Evolutionary conservation across 441 rosid genomes (phyloP).

Genomic region (Croton setiger): DNA sequence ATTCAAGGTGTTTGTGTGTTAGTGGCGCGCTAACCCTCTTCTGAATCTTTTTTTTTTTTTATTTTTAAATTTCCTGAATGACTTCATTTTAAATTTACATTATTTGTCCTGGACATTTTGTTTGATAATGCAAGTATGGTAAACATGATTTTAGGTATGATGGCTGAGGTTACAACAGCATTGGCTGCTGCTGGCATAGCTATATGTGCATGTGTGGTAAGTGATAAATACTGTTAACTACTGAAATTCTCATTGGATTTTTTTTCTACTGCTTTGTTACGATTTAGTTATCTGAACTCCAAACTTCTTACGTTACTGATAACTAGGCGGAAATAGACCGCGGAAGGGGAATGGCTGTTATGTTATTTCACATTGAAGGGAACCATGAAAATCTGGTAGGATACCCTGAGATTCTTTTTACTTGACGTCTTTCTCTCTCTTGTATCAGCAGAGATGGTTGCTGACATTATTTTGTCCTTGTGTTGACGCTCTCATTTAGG

Average conservation of each 20-base stretch:
- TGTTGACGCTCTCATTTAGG: constrained; percentile 37
- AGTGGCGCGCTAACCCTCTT: not conserved
- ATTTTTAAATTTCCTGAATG: not conserved
- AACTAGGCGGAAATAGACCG: constrained; percentile 81
- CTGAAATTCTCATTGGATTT: not conserved
- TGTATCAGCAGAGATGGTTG: not conserved
- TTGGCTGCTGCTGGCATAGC: constrained; percentile 63
- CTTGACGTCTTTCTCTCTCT: not conserved
- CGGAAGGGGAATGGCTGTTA: constrained; percentile 89
- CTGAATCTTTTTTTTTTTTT: not conserved
- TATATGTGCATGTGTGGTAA: constrained; percentile 90
- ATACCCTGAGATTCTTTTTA: constrained; percentile 7
- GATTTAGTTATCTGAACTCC: not conserved
- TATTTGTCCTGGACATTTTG: constrained; percentile 8
- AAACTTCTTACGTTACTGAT: constrained; percentile 11
- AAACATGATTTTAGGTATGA: constrained; percentile 53
- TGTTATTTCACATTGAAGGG: constrained; percentile 86
- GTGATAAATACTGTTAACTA: constrained; percentile 28
- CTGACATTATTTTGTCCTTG: constrained; percentile 7
- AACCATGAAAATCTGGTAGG: constrained; percentile 70
- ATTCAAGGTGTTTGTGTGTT: not conserved
- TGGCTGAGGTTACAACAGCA: constrained; percentile 83
- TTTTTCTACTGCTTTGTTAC: not conserved
- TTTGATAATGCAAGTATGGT: constrained; percentile 6
- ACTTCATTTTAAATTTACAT: not conserved